A percentile compares a stretch with the other conserved stretches of the same genome.
Conservation (phyloP, 2,329 filamentous ascomycete species). For the Fusarium acutatum region DNA sequence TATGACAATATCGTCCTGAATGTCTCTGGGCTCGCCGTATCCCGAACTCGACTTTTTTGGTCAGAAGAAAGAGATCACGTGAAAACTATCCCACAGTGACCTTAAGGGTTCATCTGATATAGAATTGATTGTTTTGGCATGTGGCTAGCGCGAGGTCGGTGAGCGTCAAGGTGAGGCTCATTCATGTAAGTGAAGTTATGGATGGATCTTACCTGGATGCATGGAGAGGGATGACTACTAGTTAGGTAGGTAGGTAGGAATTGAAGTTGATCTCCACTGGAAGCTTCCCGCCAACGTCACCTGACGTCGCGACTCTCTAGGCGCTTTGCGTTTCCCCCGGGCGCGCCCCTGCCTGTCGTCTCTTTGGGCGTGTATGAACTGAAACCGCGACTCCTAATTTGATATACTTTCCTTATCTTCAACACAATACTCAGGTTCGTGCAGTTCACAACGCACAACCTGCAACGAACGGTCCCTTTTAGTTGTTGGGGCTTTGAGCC, state of each 20-base stretch:
- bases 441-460: not conserved
- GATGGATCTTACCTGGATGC: not conserved
- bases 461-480: not conserved
- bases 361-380: not conserved
- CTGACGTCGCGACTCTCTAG: constrained; percentile 41
- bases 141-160: not conserved
- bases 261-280: not conserved
- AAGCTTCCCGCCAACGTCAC: constrained; percentile 30
- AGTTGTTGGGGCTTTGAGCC: not conserved
- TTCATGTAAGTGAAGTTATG: constrained; percentile 13
- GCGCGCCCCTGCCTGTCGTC: constrained; percentile 5
- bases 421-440: constrained; percentile 1
- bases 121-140: not conserved
- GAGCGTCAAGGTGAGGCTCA: not conserved
- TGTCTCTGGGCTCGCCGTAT: not conserved
- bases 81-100: not conserved
- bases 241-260: not conserved
- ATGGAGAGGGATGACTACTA: not conserved
- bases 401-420: constrained; percentile 2
- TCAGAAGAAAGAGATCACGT: not conserved
- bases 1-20: not conserved
- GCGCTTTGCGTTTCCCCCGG: constrained; percentile 18
- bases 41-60: not conserved
- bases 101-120: not conserved
- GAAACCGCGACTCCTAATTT: constrained; percentile 9